Base-by-base conservation (phyloP, 768 basidiomycete species). In the Gelatoporia subvermispora region DNA sequence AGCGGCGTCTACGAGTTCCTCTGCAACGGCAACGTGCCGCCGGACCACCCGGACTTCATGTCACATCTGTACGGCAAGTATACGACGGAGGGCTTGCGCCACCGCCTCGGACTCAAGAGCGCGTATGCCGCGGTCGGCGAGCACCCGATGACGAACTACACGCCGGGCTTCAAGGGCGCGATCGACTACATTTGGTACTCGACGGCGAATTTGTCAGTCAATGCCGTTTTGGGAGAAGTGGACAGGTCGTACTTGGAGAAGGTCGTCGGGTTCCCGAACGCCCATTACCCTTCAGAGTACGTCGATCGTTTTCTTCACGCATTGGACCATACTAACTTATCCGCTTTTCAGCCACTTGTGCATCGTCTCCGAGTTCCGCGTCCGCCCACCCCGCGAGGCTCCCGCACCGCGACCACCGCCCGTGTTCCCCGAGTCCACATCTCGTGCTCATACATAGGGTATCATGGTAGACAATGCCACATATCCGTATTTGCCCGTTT, bases 141-240 rank as follows among this genome's bases (percentile, higher is more conserved):
- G 60, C 62, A 85, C 34, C 76, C 84, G 35, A 66, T 94, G 68
- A 99, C 96, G 44, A 98, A 99, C 65, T 85, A 82, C 59, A 91
- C 88, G 17, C 88, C 96, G 4, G 82, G 81, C 50, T 98, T 88
- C 76, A 79, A 79, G 56, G 94, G 88, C 38, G 77, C 79, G 45
- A 78, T 99, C 56, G 96, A 99, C 68, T 94, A 98, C 64, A 78
- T 99, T 60, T 99, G 93, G 88, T 93, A 90, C 66, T 80, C 86
- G 50, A 77, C 81, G 0, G 70, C 74, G 42, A 90, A 81, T 51
- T 56, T 98, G 43, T 74, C 78, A 9, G 82, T 89, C 22, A 93
- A 85, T 52, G 83, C 84, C 18, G 81, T 95, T n/a, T 72, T 98
- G 38, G 89, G 89, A 13, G 91, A 88, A 65, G 84, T 97, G 50